Evolutionary conservation across 2,329 filamentous ascomycete species (phyloP).

Genomic region (Cadophora luteo-olivacea): DNA sequence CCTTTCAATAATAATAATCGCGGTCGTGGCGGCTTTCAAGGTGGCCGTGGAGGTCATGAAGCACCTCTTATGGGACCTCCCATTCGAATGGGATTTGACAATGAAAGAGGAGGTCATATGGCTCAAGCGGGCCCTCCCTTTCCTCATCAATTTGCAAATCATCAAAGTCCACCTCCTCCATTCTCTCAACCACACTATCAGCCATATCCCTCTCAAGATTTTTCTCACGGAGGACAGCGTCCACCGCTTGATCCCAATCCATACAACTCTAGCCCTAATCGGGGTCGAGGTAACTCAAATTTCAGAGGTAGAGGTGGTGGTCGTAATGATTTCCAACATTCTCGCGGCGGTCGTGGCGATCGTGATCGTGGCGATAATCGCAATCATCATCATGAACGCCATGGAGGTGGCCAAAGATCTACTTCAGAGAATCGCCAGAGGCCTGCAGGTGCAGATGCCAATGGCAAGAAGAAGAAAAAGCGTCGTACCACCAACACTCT

Average conservation of each 20-base stretch:
- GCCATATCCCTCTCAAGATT: constrained; percentile 49
- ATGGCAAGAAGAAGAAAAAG: constrained; percentile 68
- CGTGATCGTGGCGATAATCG: constrained; percentile 44
- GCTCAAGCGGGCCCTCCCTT: constrained; percentile 55
- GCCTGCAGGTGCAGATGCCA: constrained; percentile 53
- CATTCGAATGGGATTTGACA: constrained; percentile 61
- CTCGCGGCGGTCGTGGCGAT: constrained; percentile 44
- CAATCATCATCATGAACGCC: constrained; percentile 38
- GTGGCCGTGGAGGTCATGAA: constrained; percentile 51
- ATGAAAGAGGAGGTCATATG: constrained; percentile 49
- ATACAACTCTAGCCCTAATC: constrained; percentile 47
- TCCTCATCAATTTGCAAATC: constrained; percentile 46
- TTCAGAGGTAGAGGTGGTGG: constrained; percentile 46
- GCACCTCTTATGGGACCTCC: constrained; percentile 59
- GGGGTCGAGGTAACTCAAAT: constrained; percentile 47
- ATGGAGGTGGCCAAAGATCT: constrained; percentile 38
- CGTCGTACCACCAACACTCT: constrained; percentile 74
- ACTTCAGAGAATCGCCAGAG: constrained; percentile 50
- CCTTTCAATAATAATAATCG: constrained; percentile 48
- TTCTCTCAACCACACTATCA: constrained; percentile 46
- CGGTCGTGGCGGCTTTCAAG: constrained; percentile 46
- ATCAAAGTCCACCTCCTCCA: constrained; percentile 42
- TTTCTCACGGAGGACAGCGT: constrained; percentile 44
- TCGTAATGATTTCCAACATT: constrained; percentile 49
- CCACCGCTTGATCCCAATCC: constrained; percentile 44